Base-by-base conservation (phyloP, 73 alveolate species). In the Blepharisma stoltei region DNA sequence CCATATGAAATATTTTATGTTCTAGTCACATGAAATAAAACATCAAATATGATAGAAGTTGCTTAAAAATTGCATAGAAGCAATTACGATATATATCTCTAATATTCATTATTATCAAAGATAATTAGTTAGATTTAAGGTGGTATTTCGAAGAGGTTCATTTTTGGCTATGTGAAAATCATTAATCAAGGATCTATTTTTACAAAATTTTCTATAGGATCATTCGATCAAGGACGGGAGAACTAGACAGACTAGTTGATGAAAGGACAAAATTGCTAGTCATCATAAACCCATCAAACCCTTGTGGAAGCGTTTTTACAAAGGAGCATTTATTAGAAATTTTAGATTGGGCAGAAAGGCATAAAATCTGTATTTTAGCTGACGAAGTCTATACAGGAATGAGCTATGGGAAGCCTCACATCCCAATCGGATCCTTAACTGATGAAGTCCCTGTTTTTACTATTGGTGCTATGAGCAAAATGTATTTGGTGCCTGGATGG, bases 401-500 rank as follows among this genome's bases (percentile, higher is more conserved):
- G 70, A 71, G 85, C 3, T 6, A 82, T 85, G 76, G 91, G 68
- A 0, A 67, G 44, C 7, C 65, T 45, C 11, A 83, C 78, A 47
- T 82, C 76, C 60, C 66, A 52, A 73, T 82, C 41, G 41, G 41
- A 32, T 32, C 41, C 47, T 55, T 82, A 47, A 83, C 89, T 38
- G 80, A 60, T 41, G 66, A 82, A 37, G 89, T 79, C n/a, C 89
- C 89, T 6, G 82, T 82, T 46, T 54, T 82, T 68, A 48, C 86
- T 49, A 49, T 78, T 23, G 80, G 91, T 43, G 92, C 90, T 21
- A 73, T 91, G 47, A 87, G 92, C 1, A 91, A 91, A 81, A 88
- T 83, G 37, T 91, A 86, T 71, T 65, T 86, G 21, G 90, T 89
- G 14, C 97, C 97, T 48, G 97, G 95, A 7, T 91, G 97, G 97